phyloP scores from a whole-genome alignment of 2,329 filamentous ascomycete genomes.

The Fusarium dlaminii region DNA sequence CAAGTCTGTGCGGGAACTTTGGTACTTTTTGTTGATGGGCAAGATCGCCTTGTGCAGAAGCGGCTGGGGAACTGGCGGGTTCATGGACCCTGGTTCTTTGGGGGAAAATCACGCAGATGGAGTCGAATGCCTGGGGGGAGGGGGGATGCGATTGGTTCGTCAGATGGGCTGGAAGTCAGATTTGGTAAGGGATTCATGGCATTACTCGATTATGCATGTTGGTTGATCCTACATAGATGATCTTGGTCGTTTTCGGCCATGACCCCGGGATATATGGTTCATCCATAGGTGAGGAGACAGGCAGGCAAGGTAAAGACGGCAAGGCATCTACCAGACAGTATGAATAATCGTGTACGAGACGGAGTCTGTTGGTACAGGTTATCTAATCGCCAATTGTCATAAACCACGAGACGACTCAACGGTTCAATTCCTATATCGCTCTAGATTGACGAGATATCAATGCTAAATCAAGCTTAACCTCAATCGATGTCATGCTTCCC shows the following conservation, averaged over 20 bases:
- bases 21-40: constrained; percentile 4
- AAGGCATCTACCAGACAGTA: not conserved
- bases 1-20: constrained; percentile 9
- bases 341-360: accelerated
- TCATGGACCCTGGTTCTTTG: not conserved
- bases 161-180: not conserved
- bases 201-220: not conserved
- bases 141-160: not conserved
- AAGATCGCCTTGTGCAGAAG: not conserved
- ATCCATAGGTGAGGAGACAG: not conserved
- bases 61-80: not conserved
- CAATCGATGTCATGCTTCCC: not conserved
- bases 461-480: not conserved
- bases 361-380: accelerated
- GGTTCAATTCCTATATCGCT: not conserved
- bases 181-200: not conserved
- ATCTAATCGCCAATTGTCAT: not conserved
- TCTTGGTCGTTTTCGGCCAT: not conserved
- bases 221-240: not conserved
- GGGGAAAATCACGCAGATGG: constrained; percentile 1
- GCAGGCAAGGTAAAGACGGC: not conserved
- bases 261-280: not conserved
- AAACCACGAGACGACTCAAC: accelerated
- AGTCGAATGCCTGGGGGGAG: not conserved
- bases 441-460: not conserved